Evolutionary conservation across 1,139 yeast genomes (phyloP), one percentile per base, ranked within the genome.

Genomic region (Nakaseomyces kungkrabaensis): DNA sequence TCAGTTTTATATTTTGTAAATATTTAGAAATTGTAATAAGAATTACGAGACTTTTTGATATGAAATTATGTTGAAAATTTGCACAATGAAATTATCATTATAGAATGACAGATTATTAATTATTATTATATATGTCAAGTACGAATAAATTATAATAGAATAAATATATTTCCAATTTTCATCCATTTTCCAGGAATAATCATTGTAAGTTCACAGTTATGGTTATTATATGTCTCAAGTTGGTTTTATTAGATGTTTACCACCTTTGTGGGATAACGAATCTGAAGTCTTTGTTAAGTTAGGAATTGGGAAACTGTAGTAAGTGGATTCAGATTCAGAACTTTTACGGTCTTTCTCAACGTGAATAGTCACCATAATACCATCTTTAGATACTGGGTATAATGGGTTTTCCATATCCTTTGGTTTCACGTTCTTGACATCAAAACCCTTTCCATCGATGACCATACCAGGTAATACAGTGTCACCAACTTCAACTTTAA

Each of bases 271-370:
- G 3, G 60, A 53, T 6, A 60, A 41, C 1, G 49, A 48, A 31
- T 46, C 50, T 17, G 51, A 43, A 29, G 51, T 48, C 2, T 40
- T 48, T 11, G 50, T 51, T 11, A 83, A 70, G 36, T 77, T 76
- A 0, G 97, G 96, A 53, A 88, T 78, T 50, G 82, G 66, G 38
- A 87, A 68, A 59, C 84, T 86, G 65, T 87, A 89, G 42, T 74
- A 80, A 37, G 75, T 74, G 4, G 90, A 81, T 36, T 72, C 70
- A 44, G 85, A 78, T n/a, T 72, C 68, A 1, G 69, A 60, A 53
- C 77, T 73, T n/a, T 56, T 59, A 25, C 75, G 73, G 56, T 85
- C 81, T 50, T 73, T 73, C 63, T 89, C 96, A 48, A 86, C 83
- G 58, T 82, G 88, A 42, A 88, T 67, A 1, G 86, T 79, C 7